Percentiles rank a stretch among this genome's conserved stretches.
Conservation (phyloP, 1,284 basidiomycete species). For the Ceratobasidium theobromae region DNA sequence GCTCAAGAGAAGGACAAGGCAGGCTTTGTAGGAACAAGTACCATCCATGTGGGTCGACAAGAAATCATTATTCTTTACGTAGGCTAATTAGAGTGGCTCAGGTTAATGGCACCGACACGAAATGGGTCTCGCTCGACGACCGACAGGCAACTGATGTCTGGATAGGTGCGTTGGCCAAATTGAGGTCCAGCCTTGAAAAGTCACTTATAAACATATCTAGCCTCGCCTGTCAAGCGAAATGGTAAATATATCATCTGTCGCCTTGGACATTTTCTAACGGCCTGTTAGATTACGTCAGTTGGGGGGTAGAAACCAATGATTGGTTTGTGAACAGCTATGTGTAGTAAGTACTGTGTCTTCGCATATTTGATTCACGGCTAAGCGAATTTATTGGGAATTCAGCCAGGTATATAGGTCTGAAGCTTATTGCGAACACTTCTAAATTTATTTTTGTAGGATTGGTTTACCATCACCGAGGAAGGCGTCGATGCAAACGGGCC, state of each 20-base stretch:
- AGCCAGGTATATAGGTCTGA: too few species aligned
- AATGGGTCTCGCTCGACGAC: conserved; percentile 12
- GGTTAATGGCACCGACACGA: conserved; percentile 27
- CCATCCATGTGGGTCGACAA: not conserved
- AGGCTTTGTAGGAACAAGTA: conserved; percentile 13
- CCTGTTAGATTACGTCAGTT: conserved; percentile 18
- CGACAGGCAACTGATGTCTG: conserved; percentile 3
- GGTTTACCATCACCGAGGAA: conserved; percentile 25
- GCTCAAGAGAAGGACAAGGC: conserved; percentile 29
- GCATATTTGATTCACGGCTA: too few species aligned
- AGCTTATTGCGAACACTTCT: too few species aligned
- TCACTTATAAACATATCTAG: too few species aligned
- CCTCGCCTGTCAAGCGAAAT: conserved; percentile 18
- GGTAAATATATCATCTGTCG: not conserved
- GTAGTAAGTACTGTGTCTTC: conserved; percentile 6
- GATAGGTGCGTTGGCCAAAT: conserved; percentile 31
- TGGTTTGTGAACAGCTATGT: conserved; percentile 32
- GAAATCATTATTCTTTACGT: not conserved
- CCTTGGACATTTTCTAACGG: not conserved
- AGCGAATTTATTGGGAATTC: too few species aligned
- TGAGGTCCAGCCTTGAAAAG: too few species aligned
- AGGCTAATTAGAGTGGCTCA: too few species aligned
- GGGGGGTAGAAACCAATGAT: conserved; percentile 18
- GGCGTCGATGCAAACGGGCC: conserved; percentile 10
- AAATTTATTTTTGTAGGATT: too few species aligned